Percentiles rank a stretch among this genome's conserved stretches.
These are phyloP conservation scores for Penicillium occitanis DNA, from an alignment of 2,329 filamentous ascomycete species.

Conservation along the genomic window DNA sequence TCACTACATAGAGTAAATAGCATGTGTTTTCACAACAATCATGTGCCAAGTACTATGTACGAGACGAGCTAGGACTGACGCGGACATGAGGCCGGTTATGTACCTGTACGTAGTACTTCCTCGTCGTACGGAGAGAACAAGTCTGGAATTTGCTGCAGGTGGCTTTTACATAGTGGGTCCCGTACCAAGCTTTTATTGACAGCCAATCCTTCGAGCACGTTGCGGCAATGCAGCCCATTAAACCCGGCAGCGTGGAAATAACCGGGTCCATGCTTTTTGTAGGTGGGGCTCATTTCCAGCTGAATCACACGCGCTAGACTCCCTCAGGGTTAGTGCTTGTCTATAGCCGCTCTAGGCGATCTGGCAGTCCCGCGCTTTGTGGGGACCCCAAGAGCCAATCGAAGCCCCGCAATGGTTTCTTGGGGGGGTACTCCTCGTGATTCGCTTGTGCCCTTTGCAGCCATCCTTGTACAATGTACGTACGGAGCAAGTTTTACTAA, in stretches of 20 bases:
- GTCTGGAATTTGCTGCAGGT: not conserved
- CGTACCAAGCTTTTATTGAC: conserved; percentile 21
- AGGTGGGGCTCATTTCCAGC: conserved; percentile 14
- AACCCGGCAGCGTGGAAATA: conserved; percentile 21
- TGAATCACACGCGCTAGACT: conserved; percentile 12
- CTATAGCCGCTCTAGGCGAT: conserved; percentile 17
- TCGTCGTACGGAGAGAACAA: not conserved
- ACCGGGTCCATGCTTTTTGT: conserved; percentile 16
- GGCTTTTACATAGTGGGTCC: conserved; percentile 8
- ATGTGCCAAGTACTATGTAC: conserved; percentile 4
- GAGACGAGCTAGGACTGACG: conserved; percentile 4
- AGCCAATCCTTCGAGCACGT: conserved; percentile 30
- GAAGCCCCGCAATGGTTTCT: not conserved
- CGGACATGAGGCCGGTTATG: not conserved
- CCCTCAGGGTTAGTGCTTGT: conserved; percentile 1
- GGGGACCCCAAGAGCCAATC: not conserved
- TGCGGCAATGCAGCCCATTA: conserved; percentile 16
- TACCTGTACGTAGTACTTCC: not conserved
- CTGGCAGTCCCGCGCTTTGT: conserved; percentile 9
- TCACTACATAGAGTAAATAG: not conserved
- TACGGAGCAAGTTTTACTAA: not conserved
- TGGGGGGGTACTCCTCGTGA: not conserved
- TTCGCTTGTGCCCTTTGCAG: not conserved
- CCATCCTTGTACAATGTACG: not conserved
- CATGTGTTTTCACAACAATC: not conserved